Percentiles rank a stretch among this genome's conserved stretches.
These are phyloP conservation scores for Graphiopsis chlorocephala DNA, from an alignment of 2,329 filamentous ascomycete genomes.

Conservation along the genomic window DNA sequence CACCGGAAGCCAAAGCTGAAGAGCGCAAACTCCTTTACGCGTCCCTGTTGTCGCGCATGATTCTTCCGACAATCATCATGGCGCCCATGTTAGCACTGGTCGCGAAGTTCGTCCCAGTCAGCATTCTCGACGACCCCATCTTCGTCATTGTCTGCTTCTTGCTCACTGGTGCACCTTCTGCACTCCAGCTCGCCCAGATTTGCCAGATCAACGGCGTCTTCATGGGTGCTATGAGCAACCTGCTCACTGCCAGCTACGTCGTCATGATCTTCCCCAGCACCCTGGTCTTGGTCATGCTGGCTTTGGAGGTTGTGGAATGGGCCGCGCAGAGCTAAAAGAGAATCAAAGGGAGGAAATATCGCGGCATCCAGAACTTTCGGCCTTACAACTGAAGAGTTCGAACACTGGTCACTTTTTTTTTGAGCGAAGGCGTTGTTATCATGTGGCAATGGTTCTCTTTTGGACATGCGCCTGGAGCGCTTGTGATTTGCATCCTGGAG, in stretches of 20 bases:
- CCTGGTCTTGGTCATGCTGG: slow-evolving; percentile 82
- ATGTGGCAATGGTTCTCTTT: not conserved
- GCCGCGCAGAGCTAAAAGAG: slow-evolving; percentile 42
- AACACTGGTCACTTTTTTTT: not conserved
- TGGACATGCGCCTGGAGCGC: slow-evolving; percentile 3
- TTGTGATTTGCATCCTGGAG: not conserved
- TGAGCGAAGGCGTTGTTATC: slow-evolving; percentile 14
- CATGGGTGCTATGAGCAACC: slow-evolving; percentile 87
- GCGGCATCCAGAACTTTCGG: not conserved
- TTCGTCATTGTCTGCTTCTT: slow-evolving; percentile 98
- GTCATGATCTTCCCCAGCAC: slow-evolving; percentile 95
- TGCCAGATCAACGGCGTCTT: slow-evolving; percentile 98
- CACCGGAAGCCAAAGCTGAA: slow-evolving; percentile 66
- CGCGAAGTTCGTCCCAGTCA: slow-evolving; percentile 87
- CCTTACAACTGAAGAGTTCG: not conserved
- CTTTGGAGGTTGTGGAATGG: slow-evolving; percentile 91
- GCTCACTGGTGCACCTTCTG: slow-evolving; percentile 88
- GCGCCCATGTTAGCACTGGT: slow-evolving; percentile 80
- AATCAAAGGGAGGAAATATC: not conserved
- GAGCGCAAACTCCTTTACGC: slow-evolving; percentile 80
- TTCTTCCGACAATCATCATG: slow-evolving; percentile 89
- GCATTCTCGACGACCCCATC: slow-evolving; percentile 94
- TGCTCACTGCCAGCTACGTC: slow-evolving; percentile 95
- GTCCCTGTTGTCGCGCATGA: slow-evolving; percentile 83
- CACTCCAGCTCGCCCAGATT: slow-evolving; percentile 92